Conservation (phyloP, 805 yeast genomes). For the Metschnikowia kofuensis region DNA sequence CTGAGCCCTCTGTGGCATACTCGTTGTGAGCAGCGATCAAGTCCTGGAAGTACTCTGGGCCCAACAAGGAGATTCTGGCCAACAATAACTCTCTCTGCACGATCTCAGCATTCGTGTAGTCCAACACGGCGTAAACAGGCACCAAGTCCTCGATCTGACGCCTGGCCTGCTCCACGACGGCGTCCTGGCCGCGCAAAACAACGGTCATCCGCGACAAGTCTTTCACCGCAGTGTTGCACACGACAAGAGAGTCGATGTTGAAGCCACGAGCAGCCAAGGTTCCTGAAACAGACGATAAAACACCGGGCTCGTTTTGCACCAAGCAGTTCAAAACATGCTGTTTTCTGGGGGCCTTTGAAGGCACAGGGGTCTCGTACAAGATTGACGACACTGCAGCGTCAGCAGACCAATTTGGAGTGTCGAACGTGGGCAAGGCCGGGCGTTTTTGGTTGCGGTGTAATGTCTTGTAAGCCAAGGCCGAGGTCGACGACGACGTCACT, state of each 20-base stretch:
- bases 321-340: conserved; percentile 94
- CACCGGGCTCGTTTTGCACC: conserved; percentile 99
- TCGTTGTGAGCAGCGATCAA: conserved; percentile 79
- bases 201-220: conserved; percentile 97
- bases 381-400: conserved; percentile 95
- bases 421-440: conserved; percentile 91
- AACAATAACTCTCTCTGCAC: conserved; percentile 87
- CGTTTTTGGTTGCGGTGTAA: conserved; percentile 81
- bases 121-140: conserved; percentile 96
- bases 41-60: conserved; percentile 98
- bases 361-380: conserved; percentile 82
- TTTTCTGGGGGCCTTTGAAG: conserved; percentile 59
- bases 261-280: conserved; percentile 97
- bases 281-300: conserved; percentile 86
- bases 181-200: conserved; percentile 90
- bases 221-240: conserved; percentile 92
- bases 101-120: conserved; percentile 86
- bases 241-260: conserved; percentile 96
- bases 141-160: conserved; percentile 97
- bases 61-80: conserved; percentile 88
- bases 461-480: conserved; percentile 92
- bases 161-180: conserved; percentile 95
- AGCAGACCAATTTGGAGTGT: conserved; percentile 94
- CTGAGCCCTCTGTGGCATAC: conserved; percentile 36
- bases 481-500: conserved; percentile 62